Conservation (phyloP, 163 green algal genomes). For the Trebouxia gelatinosa region DNA sequence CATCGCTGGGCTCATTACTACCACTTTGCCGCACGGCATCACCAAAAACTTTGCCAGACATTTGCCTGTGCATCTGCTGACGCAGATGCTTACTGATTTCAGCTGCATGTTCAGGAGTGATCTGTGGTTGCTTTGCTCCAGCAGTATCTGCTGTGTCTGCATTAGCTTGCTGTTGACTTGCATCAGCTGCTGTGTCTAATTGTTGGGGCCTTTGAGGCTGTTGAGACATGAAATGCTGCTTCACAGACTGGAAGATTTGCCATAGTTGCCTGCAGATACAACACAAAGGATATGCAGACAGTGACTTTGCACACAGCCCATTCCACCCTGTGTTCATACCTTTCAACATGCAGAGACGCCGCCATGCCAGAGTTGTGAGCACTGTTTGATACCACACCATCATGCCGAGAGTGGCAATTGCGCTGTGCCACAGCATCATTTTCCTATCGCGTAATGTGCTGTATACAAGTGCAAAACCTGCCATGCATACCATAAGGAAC, state of each 20-base stretch:
- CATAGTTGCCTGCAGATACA: not conserved
- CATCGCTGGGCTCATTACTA: not conserved
- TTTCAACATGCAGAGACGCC: too few relatives aligned
- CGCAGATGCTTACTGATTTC: not conserved
- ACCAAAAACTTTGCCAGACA: too few relatives aligned
- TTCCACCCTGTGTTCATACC: too few relatives aligned
- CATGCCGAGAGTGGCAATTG: too few relatives aligned
- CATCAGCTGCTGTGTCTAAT: not conserved
- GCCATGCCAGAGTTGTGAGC: too few relatives aligned
- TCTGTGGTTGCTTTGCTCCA: not conserved
- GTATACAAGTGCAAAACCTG: not conserved
- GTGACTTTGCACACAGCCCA: too few relatives aligned
- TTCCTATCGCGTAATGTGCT: too few relatives aligned
- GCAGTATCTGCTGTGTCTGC: not conserved
- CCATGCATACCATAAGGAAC: not conserved
- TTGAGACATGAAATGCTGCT: not conserved
- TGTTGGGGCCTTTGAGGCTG: not conserved
- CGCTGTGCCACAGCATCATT: too few relatives aligned
- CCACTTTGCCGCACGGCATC: not conserved
- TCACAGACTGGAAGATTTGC: slow-evolving; percentile 11
- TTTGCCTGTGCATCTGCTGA: too few relatives aligned
- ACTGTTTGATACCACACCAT: too few relatives aligned
- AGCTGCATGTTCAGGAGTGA: not conserved
- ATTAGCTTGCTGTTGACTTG: not conserved
- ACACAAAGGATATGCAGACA: too few relatives aligned